Conservation (phyloP, 2,329 filamentous ascomycete species). For the Ascochyta clinopodiicola region DNA sequence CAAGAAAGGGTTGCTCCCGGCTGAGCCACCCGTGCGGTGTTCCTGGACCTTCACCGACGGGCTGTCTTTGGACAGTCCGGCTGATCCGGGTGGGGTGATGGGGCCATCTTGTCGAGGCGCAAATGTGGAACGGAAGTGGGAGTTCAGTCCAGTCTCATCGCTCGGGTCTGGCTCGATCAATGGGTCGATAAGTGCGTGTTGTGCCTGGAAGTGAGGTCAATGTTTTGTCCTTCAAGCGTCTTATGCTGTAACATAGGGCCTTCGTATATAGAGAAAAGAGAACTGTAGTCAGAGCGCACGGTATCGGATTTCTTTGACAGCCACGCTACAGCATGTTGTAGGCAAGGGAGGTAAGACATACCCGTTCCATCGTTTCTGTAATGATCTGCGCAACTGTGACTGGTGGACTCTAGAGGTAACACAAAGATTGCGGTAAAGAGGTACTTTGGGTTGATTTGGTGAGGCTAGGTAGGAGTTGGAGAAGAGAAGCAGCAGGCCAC, state of each 20-base stretch:
- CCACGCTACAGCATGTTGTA: neutral
- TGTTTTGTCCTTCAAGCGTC: neutral
- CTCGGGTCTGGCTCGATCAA: constrained; percentile 71
- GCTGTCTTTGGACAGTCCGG: constrained; percentile 30
- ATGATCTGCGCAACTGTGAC: constrained; percentile 1
- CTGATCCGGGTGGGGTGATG: constrained; percentile 41
- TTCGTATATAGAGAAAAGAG: neutral
- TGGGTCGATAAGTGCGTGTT: constrained; percentile 72
- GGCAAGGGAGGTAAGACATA: constrained; percentile 7
- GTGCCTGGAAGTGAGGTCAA: constrained; percentile 57
- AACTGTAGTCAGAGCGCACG: neutral
- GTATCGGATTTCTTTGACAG: neutral
- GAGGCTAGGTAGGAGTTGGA: constrained; percentile 4
- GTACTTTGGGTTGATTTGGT: neutral
- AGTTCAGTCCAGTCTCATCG: constrained; percentile 70
- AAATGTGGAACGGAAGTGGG: constrained; percentile 60
- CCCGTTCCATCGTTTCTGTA: constrained; percentile 12
- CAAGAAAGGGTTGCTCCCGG: constrained; percentile 35
- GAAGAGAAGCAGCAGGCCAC: constrained; percentile 21
- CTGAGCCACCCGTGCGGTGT: constrained; percentile 29
- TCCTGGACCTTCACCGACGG: constrained; percentile 4
- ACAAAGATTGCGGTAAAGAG: constrained; percentile 17
- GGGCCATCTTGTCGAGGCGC: constrained; percentile 40
- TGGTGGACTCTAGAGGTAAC: constrained; percentile 1
- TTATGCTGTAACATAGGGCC: no score